Evolutionary conservation across 371 early-diverging fungal genomes (phyloP), one percentile per base, ranked within the genome.

Genomic region (Batkoa obscura): DNA sequence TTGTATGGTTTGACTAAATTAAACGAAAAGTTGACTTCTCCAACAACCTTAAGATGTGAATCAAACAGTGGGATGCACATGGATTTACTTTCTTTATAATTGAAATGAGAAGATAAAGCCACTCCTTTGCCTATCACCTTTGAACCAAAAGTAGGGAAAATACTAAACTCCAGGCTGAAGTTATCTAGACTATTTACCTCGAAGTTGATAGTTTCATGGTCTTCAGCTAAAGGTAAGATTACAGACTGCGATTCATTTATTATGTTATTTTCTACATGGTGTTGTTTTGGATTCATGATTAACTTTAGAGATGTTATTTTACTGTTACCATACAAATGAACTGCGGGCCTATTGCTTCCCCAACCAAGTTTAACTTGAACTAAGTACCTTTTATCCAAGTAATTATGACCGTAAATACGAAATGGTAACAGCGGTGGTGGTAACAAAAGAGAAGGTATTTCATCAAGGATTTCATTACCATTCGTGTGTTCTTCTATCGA

Each of bases 371-470:
- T 75, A 50, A 93, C 72, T 61, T 86, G 84, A 15, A 93, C 67
- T 52, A 84, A 81, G 54, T 75, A 78, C 57, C 87, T 86, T 61
- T 84, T 79, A 61, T 90, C 90, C 10, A 94, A 68, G 59, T 89
- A 94, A 62, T 85, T 89, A 73, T 94, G 94, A 15, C 94, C 95
- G 63, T 93, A 92, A 52, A 90, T 88, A 23, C 94, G 76, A 75
- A 94, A 88, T 0, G 97, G 95, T 38, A 96, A 85, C 50, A 96
- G 87, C 6, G 97, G 97, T 13, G 97, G 97, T 2, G 97, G 97
- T 32, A 95, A 67, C 2, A 80, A 81, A 6, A 93, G 68, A 3
- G 86, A 82, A 1, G 94, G 94, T 23, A 93, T 81, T 1, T 69
- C 69, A 53, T 88, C 89, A 35, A 88, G 46, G 23, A 71, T 71